Evolutionary conservation across 2,329 filamentous ascomycete genomes (phyloP), one percentile per base, ranked within the genome.

Genomic region (Lecanicillium sp.): DNA sequence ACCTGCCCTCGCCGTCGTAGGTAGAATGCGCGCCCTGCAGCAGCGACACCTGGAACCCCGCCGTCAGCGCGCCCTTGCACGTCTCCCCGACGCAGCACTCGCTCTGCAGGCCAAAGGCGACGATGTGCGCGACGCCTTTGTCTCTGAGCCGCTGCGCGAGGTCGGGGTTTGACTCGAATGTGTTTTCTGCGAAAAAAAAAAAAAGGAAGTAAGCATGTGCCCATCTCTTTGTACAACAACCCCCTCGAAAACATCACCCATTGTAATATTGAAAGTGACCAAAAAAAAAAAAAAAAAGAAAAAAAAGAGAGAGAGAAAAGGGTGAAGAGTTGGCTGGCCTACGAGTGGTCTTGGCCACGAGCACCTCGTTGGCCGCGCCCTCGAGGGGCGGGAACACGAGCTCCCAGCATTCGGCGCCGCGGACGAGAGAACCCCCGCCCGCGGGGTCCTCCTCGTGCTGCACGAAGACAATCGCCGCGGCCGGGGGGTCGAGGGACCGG

Each of bases 21-120:
- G 62, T 65, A 12, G 62, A 65, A 27, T 65, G 62, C 6, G 62
- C 62, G 4, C 60, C 61, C 3, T 53, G 50, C 19, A 64, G 49
- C 10, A 64, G 10, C 1, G 57, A 58, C 9, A 64, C 60, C n/a
- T 42, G 44, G 38, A 64, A 62, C 1, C 62, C 61, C 0, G 54
- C 58, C 2, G 49, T 49, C 6, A 63, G 53, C 1, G 60, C 62
- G 7, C 60, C 59, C 8, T 44, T 52, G 43, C 55, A 60, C 2
- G 61, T 64, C 2, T 49, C 48, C 24, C 54, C 48, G 3, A 65
- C 62, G 43, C 62, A 65, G 46, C 51, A 60, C 32, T 65, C 62
- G 52, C 60, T 63, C 49, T 64, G 61, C 26, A 64, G 55, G n/a
- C 62, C 62, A 41, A 61, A 60, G 0, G 53, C 55, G 9, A 61